Evolutionary conservation across 2,329 filamentous ascomycete species (phyloP), one percentile per base, ranked within the genome.

Genomic region (Botrytis medusae): DNA sequence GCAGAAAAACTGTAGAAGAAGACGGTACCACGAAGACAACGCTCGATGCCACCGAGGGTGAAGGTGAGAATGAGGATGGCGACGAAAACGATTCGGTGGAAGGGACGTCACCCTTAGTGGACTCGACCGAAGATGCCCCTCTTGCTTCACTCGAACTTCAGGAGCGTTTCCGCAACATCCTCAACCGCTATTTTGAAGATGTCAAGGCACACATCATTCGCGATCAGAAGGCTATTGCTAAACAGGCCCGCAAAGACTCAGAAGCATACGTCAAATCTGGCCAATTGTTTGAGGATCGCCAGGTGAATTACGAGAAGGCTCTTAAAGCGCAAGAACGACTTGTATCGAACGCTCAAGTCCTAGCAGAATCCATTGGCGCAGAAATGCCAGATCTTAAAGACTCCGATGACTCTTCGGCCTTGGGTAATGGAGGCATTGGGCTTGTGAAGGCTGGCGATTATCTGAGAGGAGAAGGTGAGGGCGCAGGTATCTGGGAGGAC

Each of bases 191-290:
- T 79, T 93, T 98, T 77, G 93, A 98, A 72, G 95, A 97, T 80
- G 93, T 98, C 77, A 97, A 97, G 80, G 86, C 88, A 25, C 96
- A 98, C 79, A 87, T 99, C 44, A 82, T 95, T 44, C 91, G 93
- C n/a, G 94, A 98, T 79, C 96, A 99, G 81, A 96, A 97, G 82
- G 91, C 92, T 59, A 91, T 99, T 59, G 89, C 91, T 71, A 90
- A 89, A 40, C 96, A 99, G 83, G 94, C 93, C 71, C 93, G 94
- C 76, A 94, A 95, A 78, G 99, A 99, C 83, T 95, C 96, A 0
- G 96, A 99, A 82, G 96, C 95, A 9, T 99, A 99, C 79, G 95
- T 99, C 79, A 98, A 98, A 80, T 98, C 96, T 54, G 96, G 96
- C 2, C 96, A 99, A 81, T 95, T 99, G 8, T 98, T 99, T 76